Base-by-base conservation (phyloP, 148 eudicot genomes). In the Chenopodium formosanum region DNA sequence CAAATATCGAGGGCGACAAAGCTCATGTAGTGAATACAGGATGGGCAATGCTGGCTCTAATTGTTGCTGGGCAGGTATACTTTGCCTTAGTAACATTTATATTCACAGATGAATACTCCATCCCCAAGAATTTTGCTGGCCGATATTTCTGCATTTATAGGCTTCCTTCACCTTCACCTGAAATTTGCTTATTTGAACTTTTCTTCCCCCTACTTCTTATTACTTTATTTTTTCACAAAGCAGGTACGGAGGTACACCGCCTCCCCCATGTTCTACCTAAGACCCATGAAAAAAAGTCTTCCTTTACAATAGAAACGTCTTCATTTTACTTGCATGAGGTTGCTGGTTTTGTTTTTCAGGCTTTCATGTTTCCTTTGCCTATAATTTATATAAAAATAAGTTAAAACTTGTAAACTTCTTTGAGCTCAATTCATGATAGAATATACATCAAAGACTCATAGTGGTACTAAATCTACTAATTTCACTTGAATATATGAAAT, bases 1-100 rank as follows among this genome's bases (percentile, higher is more conserved):
- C 95, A 78, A 89, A 90, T 84, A 79, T 92, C 40, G 88, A 84
- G 78, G 93, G 88, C 47, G 80, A 90, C 83, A 84, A 75, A 73
- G 81, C 88, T 74, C 95, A 92, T 83, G 73, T 90, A 34, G 93
- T 89, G 60, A 89, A 89, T 81, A 90, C 95, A 31, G 90, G 90
- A 58, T 92, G 95, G 95, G 93, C 95, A 52, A 81, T 92, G 90
- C 85, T 92, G 74, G 32, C 89, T 81, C 91, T 92, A 60, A 92
- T 92, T 62, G 91, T 69, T 74, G 91, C 92, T 69, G 85, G 86
- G 73, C 94, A 91, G 94, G 94, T 91, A 84, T 69, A 37, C 46
- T 12, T 73, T 76, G 14, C 14, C 12, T 14, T 23, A 17, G 32
- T 74, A n/a, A 74, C 66, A 79, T 50, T 53, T 69, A 69, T 69